Evolutionary conservation across 78 protist genomes (phyloP).

Genomic region (Dictyostelium purpureum): DNA sequence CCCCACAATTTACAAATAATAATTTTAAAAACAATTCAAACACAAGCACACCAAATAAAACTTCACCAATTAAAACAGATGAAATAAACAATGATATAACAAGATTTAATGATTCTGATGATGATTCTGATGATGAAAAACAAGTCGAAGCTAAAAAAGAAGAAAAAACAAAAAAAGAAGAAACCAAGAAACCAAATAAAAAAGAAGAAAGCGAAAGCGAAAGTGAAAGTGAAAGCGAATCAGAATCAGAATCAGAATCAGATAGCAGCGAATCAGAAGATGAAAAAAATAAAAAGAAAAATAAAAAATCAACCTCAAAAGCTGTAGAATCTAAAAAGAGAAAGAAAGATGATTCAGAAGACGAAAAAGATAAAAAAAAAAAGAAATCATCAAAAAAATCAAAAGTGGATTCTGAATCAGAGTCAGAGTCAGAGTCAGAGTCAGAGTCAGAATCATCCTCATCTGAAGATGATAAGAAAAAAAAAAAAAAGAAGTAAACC

Average conservation of each 20-base stretch:
- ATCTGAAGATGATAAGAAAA: not conserved
- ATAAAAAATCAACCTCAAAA: not conserved
- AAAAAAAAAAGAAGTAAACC: conserved; percentile 29
- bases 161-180: not conserved
- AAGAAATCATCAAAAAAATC: not conserved
- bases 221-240: not conserved
- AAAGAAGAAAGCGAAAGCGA: not conserved
- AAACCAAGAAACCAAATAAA: not conserved
- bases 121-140: conserved; percentile 9
- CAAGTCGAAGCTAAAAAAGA: not conserved
- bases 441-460: not conserved
- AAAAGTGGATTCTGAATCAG: not conserved
- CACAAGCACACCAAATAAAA: not conserved
- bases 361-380: not conserved
- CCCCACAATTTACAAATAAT: not conserved
- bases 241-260: conserved; percentile 11
- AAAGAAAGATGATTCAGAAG: not conserved
- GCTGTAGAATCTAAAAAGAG: not conserved
- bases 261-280: not conserved
- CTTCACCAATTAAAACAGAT: not conserved
- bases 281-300: not conserved
- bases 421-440: not conserved
- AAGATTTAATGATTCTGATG: not conserved
- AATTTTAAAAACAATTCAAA: not conserved
- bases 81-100: not conserved